These are phyloP conservation scores for Rutidosis leptorrhynchoides DNA, from an alignment of 129 eudicot genomes.

Conservation along the genomic window DNA sequence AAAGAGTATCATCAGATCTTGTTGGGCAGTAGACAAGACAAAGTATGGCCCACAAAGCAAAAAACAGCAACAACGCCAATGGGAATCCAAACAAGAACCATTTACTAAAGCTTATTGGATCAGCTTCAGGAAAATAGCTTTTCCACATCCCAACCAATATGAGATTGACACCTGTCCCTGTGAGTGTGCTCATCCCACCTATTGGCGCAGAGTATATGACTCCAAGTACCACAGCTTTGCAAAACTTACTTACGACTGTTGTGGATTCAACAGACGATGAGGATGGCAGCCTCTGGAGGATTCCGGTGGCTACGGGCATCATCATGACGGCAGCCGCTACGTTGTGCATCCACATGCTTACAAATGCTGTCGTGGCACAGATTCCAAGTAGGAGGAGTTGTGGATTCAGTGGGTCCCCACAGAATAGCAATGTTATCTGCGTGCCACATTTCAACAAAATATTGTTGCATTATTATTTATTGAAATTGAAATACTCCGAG, in stretches of 20 bases:
- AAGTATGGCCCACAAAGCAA: slow-evolving; percentile 65
- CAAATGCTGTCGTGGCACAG: slow-evolving; percentile 78
- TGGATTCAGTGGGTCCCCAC: slow-evolving; percentile 83
- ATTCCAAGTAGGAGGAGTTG: slow-evolving; percentile 74
- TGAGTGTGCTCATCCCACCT: slow-evolving; percentile 85
- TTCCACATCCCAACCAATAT: slow-evolving; percentile 97
- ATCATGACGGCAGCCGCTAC: slow-evolving; percentile 77
- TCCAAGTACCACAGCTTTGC: slow-evolving; percentile 83
- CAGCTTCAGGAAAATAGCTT: slow-evolving; percentile 67
- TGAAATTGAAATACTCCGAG: too few relatives aligned
- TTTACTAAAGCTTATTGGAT: slow-evolving; percentile 66
- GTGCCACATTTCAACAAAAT: neutral
- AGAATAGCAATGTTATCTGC: slow-evolving; percentile 75
- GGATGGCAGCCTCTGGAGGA: slow-evolving; percentile 58
- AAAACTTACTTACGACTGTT: slow-evolving; percentile 41
- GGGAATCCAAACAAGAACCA: slow-evolving; percentile 76
- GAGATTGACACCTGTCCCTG: slow-evolving; percentile 94
- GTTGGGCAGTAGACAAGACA: slow-evolving; percentile 52
- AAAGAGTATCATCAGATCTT: slow-evolving; percentile 36
- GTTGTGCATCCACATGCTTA: slow-evolving; percentile 99
- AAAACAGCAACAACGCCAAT: slow-evolving; percentile 55
- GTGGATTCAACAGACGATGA: slow-evolving; percentile 30
- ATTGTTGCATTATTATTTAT: too few relatives aligned
- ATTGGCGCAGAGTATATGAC: slow-evolving; percentile 69
- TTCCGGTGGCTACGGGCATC: slow-evolving; percentile 97